These are phyloP conservation scores for Ploettnerulaceae sp. DNA, from an alignment of 2,329 filamentous ascomycete genomes.

Conservation along the genomic window DNA sequence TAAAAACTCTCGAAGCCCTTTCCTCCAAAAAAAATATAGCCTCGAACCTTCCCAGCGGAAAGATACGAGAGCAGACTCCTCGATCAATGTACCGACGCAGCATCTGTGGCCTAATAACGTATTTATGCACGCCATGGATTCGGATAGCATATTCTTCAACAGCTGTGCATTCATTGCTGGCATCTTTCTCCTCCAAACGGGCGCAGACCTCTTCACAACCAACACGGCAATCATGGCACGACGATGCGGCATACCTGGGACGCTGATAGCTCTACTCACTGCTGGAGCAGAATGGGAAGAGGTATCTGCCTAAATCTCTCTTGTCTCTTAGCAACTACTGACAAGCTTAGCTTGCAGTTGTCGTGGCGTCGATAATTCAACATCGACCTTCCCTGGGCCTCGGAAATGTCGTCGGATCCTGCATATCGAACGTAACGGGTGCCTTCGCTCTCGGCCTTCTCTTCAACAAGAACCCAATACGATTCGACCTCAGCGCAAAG, in stretches of 20 bases:
- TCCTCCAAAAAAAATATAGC: no score
- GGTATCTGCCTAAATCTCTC: conserved; percentile 32
- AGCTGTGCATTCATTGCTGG: conserved; percentile 39
- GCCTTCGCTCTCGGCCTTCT: conserved; percentile 49
- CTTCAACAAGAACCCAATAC: conserved; percentile 33
- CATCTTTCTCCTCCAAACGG: conserved; percentile 45
- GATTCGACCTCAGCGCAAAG: conserved; percentile 44
- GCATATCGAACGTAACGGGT: conserved; percentile 50
- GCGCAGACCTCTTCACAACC: conserved; percentile 47
- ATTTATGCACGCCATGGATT: conserved; percentile 10
- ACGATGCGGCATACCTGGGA: conserved; percentile 41
- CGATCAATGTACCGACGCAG: not conserved
- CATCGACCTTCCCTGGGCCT: conserved; percentile 43
- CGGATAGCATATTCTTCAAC: conserved; percentile 34
- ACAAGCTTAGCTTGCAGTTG: conserved; percentile 40
- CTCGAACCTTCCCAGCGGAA: not conserved
- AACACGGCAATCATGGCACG: conserved; percentile 43
- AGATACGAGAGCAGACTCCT: not conserved
- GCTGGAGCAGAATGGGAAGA: conserved; percentile 52
- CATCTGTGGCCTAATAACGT: not conserved
- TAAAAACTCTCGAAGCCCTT: no score
- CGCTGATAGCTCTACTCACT: conserved; percentile 45
- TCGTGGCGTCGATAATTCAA: conserved; percentile 42
- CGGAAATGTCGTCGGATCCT: conserved; percentile 48
- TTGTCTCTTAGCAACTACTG: not conserved